Evolutionary conservation across 352 stramenopile genomes (phyloP).

Genomic region (Globisporangium recalcitrans): DNA sequence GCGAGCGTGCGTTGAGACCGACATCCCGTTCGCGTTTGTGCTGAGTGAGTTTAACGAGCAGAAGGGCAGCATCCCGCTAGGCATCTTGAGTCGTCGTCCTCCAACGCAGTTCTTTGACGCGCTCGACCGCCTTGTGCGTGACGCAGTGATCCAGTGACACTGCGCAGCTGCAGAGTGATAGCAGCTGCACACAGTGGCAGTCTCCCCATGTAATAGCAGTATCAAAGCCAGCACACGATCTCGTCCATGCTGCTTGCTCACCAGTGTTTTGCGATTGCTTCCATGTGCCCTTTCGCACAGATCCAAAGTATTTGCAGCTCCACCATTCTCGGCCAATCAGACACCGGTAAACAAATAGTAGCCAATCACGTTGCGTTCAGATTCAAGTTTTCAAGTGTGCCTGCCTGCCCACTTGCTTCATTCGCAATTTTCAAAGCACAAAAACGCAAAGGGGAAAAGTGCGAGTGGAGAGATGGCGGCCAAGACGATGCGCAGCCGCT

Average conservation of each 20-base stretch:
- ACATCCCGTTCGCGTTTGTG: slow-evolving; percentile 54
- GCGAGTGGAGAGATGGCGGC: slow-evolving; percentile 2
- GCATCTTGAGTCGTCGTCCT: slow-evolving; percentile 62
- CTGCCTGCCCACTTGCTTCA: neutral
- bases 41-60: slow-evolving; percentile 56
- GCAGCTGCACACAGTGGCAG: neutral
- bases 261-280: neutral
- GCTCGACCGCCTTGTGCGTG: slow-evolving; percentile 30
- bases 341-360: neutral
- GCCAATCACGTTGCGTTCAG: neutral
- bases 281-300: slow-evolving; percentile 6
- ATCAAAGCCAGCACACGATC: neutral
- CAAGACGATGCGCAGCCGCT: slow-evolving; percentile 22
- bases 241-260: neutral
- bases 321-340: slow-evolving; percentile 7
- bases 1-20: slow-evolving; percentile 31
- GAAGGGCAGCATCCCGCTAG: slow-evolving; percentile 40
- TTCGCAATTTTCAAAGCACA: neutral
- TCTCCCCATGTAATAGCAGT: neutral
- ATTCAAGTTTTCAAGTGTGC: slow-evolving; percentile 14
- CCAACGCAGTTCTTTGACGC: slow-evolving; percentile 54
- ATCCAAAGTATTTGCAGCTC: neutral
- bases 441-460: neutral
- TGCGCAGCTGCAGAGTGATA: neutral
- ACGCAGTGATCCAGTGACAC: neutral